Conservation (phyloP, 495 filamentous ascomycete genomes). For the Elasticomyces elasticus region DNA sequence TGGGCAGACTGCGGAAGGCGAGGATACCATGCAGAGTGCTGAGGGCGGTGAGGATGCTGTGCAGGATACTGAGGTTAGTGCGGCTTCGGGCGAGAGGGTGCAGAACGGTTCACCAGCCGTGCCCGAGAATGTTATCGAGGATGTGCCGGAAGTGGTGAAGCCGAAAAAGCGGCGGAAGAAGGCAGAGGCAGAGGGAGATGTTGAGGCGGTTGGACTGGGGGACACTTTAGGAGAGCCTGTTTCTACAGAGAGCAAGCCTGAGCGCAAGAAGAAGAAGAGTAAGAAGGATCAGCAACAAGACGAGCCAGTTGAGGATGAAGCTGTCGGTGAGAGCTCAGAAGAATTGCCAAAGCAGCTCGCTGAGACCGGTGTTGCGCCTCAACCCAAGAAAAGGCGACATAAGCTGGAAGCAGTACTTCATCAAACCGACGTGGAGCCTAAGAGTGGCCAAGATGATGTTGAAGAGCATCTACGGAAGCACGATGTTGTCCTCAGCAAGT, state of each 20-base stretch:
- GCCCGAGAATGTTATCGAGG: background rate
- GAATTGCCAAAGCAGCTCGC: background rate
- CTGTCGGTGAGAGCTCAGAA: background rate
- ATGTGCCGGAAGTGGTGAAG: background rate
- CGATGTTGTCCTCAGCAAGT: constrained; percentile 30
- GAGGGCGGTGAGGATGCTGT: background rate
- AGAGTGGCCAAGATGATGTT: constrained; percentile 21
- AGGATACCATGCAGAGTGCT: background rate
- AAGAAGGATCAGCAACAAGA: background rate
- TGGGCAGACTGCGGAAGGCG: background rate
- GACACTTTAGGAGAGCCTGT: background rate
- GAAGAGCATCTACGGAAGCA: constrained; percentile 26
- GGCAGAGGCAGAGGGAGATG: background rate
- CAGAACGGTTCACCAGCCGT: no score
- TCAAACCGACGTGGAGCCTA: constrained; percentile 12
- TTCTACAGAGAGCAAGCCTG: background rate
- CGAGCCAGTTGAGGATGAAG: background rate
- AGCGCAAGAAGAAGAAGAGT: background rate
- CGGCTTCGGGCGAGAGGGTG: background rate
- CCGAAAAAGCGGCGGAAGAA: constrained; percentile 4
- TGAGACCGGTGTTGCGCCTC: background rate
- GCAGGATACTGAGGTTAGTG: background rate
- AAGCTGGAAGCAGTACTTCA: constrained; percentile 16
- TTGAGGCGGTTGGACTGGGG: background rate
- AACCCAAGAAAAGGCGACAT: constrained; percentile 23